Base-by-base conservation (phyloP, 371 early-diverging fungal species). In the Mortierella sp. region DNA sequence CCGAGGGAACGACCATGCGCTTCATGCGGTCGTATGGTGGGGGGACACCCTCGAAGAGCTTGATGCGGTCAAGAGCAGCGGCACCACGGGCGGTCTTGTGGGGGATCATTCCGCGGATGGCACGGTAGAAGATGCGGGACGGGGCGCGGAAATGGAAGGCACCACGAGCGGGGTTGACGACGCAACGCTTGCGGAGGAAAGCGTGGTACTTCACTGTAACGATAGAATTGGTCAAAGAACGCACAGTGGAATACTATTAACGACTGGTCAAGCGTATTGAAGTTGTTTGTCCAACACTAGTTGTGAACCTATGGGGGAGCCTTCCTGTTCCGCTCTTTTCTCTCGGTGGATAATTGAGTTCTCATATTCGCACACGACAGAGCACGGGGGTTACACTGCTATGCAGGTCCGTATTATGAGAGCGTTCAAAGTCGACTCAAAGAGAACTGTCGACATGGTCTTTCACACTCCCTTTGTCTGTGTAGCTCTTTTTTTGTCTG, bases 121-220 rank as follows among this genome's bases (percentile, higher is more conserved):
- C 90, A 83, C 96, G 95, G 89, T 93, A 95, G 89, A 99, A 96
- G 89, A 97, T 95, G 85, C 96, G 96, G 67, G 97, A 96, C 56
- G 99, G 99, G 67, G 99, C 98, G 55, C 84, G 85, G 95, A 97
- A 99, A 84, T 99, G 99, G 96, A 98, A 99, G 52, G 99, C 93
- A 94, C 99, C 99, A 78, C 92, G 94, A 66, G 83, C 82, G 83
- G 99, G 99, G 93, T 99, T 99, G 80, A 99, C 95, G 80, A 97
- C 75, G 84, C 95, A 95, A 84, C 99, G 98, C 94, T 99, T 99
- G 87, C 93, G 93, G 83, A 99, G 90, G 92, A 94, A 99, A 80
- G 89, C 90, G 83, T 95, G 94, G 92, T 96, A 98, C 91, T 94
- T 96, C 80, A 95, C 95, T 94, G 80, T 42, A 56, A 15, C 27